Evolutionary conservation across 1,284 basidiomycete species (phyloP), one percentile per base, ranked within the genome.

Genomic region (Neolentinus lepideus): DNA sequence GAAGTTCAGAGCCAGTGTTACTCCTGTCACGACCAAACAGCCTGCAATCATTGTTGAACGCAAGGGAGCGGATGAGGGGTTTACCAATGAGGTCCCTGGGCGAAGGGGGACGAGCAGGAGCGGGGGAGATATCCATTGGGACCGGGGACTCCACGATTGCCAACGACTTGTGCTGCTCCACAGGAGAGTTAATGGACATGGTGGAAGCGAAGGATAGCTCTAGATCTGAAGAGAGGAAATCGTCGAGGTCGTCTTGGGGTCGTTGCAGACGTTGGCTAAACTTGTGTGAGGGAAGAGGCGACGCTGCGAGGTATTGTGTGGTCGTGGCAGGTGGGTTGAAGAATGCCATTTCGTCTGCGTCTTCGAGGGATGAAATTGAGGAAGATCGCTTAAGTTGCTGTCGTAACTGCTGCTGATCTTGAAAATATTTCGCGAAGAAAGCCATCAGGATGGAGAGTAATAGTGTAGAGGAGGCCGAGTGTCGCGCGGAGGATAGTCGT

Each of bases 121-220:
- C 78, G 12, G 89, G 89, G 2, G 89, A 90, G 47, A 90, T 85
- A 64, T 91, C 88, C 88, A 91, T 91, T 2, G 85, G 78, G 59
- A 82, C 75, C 43, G 75, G 71, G 58, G 70, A 75, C 55, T 67
- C 69, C 35, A 82, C 78, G 33, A 75, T 69, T 27, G 75, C 63
- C 56, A 84, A 67, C 48, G 71, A 67, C 56, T 74, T 64, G 56
- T 71, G 63, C 26, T 77, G 72, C 52, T 70, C 75, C 10, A 79
- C 74, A 35, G 88, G 85, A 25, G 88, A 89, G 64, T 87, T 78
- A 48, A 91, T 71, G 6, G 88, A 90, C 68, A 91, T 84, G 59
- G 78, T 88, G 26, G 88, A 89, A 12, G 87, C 87, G 65, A 91
- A 91, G 16, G 88, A 91, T 45, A 83, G 73, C 65, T 91, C 88